These are phyloP conservation scores for Crucibulum laeve DNA, from an alignment of 768 basidiomycete genomes.

Conservation along the genomic window DNA sequence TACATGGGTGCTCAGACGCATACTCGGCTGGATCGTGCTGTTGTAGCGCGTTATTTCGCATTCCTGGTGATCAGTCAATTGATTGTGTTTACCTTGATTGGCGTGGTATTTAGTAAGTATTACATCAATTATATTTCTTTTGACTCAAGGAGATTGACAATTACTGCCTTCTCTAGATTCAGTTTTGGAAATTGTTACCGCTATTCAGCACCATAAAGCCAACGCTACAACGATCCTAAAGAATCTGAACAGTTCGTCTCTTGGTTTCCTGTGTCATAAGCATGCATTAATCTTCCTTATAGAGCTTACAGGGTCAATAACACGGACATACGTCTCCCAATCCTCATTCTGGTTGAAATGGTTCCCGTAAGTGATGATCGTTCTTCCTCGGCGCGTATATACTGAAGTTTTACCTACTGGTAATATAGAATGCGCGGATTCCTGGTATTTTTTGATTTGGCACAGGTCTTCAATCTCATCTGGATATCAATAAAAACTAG, in stretches of 20 bases:
- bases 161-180: constrained; percentile 22
- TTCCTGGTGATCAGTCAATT: constrained; percentile 94
- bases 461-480: constrained; percentile 88
- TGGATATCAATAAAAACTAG: constrained; percentile 82
- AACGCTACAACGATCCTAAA: constrained; percentile 43
- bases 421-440: constrained; percentile 84
- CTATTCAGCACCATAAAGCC: constrained; percentile 30
- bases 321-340: constrained; percentile 88
- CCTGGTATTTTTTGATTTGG: constrained; percentile 90
- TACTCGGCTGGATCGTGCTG: constrained; percentile 82
- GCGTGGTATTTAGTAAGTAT: constrained; percentile 80
- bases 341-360: constrained; percentile 90
- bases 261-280: neutral
- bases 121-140: neutral
- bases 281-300: neutral
- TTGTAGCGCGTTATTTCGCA: constrained; percentile 90
- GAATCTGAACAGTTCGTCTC: constrained; percentile 39
- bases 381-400: neutral
- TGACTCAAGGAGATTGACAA: constrained; percentile 2
- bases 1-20: constrained; percentile 62
- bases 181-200: constrained; percentile 29
- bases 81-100: constrained; percentile 90
- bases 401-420: neutral
- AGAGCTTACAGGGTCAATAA: constrained; percentile 72
- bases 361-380: constrained; percentile 67